A percentile compares a stretch with the other conserved stretches of the same genome.
phyloP scores from a whole-genome alignment of 306 rosid genomes.

The Malus orientalis region DNA sequence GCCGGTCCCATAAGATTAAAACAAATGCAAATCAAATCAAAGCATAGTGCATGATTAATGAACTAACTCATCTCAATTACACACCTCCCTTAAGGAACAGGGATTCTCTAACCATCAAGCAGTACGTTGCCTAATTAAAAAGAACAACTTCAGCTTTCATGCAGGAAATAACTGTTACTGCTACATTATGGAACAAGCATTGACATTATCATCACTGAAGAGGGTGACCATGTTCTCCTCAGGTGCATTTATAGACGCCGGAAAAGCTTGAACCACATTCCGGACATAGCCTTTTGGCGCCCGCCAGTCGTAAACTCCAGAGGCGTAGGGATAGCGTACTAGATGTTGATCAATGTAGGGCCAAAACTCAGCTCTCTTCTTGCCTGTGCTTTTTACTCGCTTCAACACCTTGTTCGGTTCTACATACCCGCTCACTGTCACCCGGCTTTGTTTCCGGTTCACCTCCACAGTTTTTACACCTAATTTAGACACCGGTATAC shows the following conservation, averaged over 20 bases:
- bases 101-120: no score
- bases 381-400: slow-evolving; percentile 60
- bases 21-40: no score
- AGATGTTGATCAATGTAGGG: slow-evolving; percentile 81
- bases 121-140: neutral
- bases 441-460: slow-evolving; percentile 69
- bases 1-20: no score
- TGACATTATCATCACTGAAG: slow-evolving; percentile 81
- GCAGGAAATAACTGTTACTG: neutral
- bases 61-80: no score
- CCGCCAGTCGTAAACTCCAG: slow-evolving; percentile 68
- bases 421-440: slow-evolving; percentile 66
- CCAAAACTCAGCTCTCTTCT: slow-evolving; percentile 78
- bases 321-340: slow-evolving; percentile 47
- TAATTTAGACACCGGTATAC: neutral
- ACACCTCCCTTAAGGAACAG: no score
- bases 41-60: no score
- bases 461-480: slow-evolving; percentile 79
- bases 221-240: slow-evolving; percentile 50
- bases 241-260: slow-evolving; percentile 22
- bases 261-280: slow-evolving; percentile 45
- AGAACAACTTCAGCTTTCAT: no score
- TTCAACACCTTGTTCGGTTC: slow-evolving; percentile 77
- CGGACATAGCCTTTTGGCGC: slow-evolving; percentile 72
- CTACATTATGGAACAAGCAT: slow-evolving; percentile 78